These are phyloP conservation scores for Microcos paniculata DNA, from an alignment of 345 rosid species.

Conservation along the genomic window DNA sequence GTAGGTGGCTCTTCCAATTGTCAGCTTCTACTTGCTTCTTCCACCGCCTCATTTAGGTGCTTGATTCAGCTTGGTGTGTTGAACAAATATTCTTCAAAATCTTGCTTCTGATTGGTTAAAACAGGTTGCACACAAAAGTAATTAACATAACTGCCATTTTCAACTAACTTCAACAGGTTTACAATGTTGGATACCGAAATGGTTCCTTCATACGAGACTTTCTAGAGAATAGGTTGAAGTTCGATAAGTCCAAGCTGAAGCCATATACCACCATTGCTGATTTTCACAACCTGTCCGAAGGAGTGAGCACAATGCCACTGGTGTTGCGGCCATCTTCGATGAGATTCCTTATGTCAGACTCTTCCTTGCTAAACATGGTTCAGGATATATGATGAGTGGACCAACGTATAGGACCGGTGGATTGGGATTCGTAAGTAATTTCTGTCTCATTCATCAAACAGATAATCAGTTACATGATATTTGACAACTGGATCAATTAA, in stretches of 20 bases:
- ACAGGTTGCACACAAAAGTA: too few relatives aligned
- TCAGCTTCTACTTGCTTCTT: too few relatives aligned
- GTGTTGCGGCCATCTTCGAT: constrained; percentile 34
- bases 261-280: constrained; percentile 18
- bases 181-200: too few relatives aligned
- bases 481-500: neutral
- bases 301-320: constrained; percentile 1
- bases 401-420: constrained; percentile 30
- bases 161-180: too few relatives aligned
- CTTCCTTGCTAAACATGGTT: constrained; percentile 38
- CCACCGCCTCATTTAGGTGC: too few relatives aligned
- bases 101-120: too few relatives aligned
- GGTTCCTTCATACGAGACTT: too few relatives aligned
- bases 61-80: too few relatives aligned
- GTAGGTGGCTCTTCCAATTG: too few relatives aligned
- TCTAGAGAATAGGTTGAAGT: neutral
- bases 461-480: neutral
- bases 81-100: too few relatives aligned
- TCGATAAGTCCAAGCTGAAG: constrained; percentile 11
- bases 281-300: constrained; percentile 23
- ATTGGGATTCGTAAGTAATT: constrained; percentile 37
- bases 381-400: constrained; percentile 29
- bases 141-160: too few relatives aligned
- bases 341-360: constrained; percentile 46
- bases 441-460: neutral